Conservation (phyloP, 805 yeast species). For the Ogataea degrootiae region DNA sequence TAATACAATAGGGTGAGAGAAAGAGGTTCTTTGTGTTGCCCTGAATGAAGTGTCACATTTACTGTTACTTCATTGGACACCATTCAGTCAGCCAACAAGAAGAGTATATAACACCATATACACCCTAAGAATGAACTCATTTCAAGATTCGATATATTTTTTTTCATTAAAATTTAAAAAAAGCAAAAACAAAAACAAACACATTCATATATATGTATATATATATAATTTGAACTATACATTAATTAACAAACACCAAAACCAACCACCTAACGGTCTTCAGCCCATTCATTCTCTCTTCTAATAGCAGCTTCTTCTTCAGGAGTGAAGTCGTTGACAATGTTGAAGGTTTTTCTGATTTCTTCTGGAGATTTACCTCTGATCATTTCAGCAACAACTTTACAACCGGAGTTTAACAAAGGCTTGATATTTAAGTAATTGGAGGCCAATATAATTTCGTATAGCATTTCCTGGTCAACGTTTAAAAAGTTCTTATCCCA, state of each 20-base stretch:
- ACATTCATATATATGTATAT: background rate
- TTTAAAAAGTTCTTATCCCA: constrained; percentile 95
- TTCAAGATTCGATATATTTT: too few relatives aligned
- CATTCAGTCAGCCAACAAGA: too few relatives aligned
- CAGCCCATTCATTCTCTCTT: constrained; percentile 90
- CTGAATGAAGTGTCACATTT: too few relatives aligned
- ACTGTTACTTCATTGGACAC: too few relatives aligned
- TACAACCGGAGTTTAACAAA: constrained; percentile 69
- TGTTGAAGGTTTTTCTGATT: constrained; percentile 5
- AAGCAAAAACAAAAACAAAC: background rate
- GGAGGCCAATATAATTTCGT: constrained; percentile 78
- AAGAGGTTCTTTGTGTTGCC: too few relatives aligned
- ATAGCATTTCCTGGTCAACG: constrained; percentile 88
- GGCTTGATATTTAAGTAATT: constrained; percentile 75
- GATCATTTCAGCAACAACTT: constrained; percentile 32
- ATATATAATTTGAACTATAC: too few relatives aligned
- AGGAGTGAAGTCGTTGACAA: constrained; percentile 73
- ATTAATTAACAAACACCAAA: background rate
- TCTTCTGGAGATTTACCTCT: constrained; percentile 37
- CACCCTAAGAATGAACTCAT: too few relatives aligned
- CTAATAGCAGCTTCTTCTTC: constrained; percentile 86
- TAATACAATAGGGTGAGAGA: too few relatives aligned
- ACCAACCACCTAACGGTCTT: constrained; percentile 50
- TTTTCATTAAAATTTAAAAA: too few relatives aligned
- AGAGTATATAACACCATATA: too few relatives aligned